Evolutionary conservation across 768 basidiomycete species (phyloP), one percentile per base, ranked within the genome.

Genomic region (Glaciozyma antarctica): DNA sequence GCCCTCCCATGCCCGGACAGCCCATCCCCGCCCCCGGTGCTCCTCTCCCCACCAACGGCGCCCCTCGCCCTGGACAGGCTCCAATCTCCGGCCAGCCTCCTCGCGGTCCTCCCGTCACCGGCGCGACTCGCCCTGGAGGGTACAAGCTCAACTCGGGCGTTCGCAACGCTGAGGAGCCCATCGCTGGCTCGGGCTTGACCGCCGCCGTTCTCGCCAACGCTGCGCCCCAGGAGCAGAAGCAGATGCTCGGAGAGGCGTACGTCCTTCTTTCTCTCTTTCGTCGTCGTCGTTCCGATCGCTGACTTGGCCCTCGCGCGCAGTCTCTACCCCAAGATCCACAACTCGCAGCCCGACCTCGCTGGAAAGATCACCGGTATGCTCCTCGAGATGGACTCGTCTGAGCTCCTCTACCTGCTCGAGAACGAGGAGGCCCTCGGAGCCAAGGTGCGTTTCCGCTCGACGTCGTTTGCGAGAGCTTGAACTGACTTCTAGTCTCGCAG

Each of bases 341-440:
- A 86, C 28, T 76, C 85, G 63, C 86, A 98, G 73, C 90, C 92
- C 64, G 93, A 94, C 26, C 81, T 95, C 75, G 92, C 95, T 70
- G 95, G 95, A 67, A 97, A 97, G 83, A 95, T 97, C 77, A 97
- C 53, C 30, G 93, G 74, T 62, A 97, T 97, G 93, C 81, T 97
- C 75, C 84, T 97, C 70, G 93, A 99, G 84, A 98, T 99, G 94
- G 93, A 97, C 78, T 94, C 94, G 79, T 75, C 82, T 56, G 95
- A 98, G 78, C 82, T 99, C 58, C 79, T 98, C 34, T 86, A 89
- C 78, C 83, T 99, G 58, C 79, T 98, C 72, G 53, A 54, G 53
- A 54, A 54, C 53, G 53, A 80, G 26, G 89, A 90, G 15, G 84
- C 92, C 51, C 84, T 99, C 82, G 83, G 84, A 74, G 79, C 81